These are phyloP conservation scores for Ophiosphaerella korrae DNA, from an alignment of 2,329 filamentous ascomycete species.

Conservation along the genomic window DNA sequence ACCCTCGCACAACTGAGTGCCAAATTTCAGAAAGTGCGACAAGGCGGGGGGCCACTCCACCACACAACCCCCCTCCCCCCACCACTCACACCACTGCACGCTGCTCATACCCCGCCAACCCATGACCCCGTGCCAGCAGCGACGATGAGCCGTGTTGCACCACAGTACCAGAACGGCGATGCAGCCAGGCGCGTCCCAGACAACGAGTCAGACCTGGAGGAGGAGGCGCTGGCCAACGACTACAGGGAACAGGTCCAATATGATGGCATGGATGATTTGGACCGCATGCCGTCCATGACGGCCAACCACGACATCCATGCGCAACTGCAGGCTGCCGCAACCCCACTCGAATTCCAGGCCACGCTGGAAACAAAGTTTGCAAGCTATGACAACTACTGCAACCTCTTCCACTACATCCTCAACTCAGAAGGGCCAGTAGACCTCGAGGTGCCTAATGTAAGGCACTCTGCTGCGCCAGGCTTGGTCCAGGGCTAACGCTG, in stretches of 20 bases:
- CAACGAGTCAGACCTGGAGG: slow-evolving; percentile 92
- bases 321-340: slow-evolving; percentile 86
- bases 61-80: slow-evolving; percentile 7
- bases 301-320: slow-evolving; percentile 92
- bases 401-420: slow-evolving; percentile 97
- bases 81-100: slow-evolving; percentile 1
- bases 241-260: slow-evolving; percentile 95
- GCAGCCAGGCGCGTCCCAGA: slow-evolving; percentile 51
- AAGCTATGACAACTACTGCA: slow-evolving; percentile 99
- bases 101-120: slow-evolving; percentile 7
- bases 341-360: slow-evolving; percentile 94
- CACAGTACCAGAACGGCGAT: slow-evolving; percentile 49
- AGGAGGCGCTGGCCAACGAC: slow-evolving; percentile 93
- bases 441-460: slow-evolving; percentile 91
- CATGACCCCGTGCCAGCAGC: slow-evolving; percentile 8
- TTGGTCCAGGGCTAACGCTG: slow-evolving; percentile 16
- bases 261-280: slow-evolving; percentile 82
- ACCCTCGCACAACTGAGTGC: slow-evolving; percentile 18
- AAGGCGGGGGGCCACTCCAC: slow-evolving; percentile 19
- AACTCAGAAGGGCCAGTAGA: slow-evolving; percentile 99
- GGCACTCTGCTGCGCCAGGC: slow-evolving; percentile 46
- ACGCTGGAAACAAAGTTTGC: slow-evolving; percentile 96
- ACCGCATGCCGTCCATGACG: slow-evolving; percentile 65
- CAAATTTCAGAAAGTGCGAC: slow-evolving; percentile 16
- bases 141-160: slow-evolving; percentile 25